Evolutionary conservation across 352 stramenopile species (phyloP), one percentile per base, ranked within the genome.

Genomic region (Pythium rishiriense): DNA sequence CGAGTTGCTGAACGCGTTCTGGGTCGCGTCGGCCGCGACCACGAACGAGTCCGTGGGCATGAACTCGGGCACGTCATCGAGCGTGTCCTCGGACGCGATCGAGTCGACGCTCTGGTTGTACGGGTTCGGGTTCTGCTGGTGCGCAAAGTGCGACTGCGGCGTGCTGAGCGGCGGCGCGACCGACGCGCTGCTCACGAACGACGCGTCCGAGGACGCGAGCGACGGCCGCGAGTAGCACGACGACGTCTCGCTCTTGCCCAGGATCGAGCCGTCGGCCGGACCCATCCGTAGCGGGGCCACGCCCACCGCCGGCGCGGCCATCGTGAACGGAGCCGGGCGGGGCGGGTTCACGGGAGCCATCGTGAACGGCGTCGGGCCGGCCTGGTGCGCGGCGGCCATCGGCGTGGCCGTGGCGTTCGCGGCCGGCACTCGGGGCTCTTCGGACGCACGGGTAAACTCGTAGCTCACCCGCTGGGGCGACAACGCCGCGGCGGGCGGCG

Each of bases 181-280:
- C 14, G 61, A 68, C 43, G 51, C 52, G 33, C 52, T 68, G 61
- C 52, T 68, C 28, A 68, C 53, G 45, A 68, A 68, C 15, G 61
- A 68, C 22, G 47, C 52, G 35, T 68, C 39, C 54, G 54, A 59
- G 7, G 51, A 59, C 28, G 51, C 46, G 5, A 24, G 28, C 33
- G 50, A 62, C 43, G 49, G 37, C 6, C 50, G 49, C 10, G 61
- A 68, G 21, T 42, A 51, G 2, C 45, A 50, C 2, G 41, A 22
- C 24, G 61, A 67, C 21, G 42, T 46, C 2, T 33, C 41, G 10
- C 39, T 45, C 42, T 43, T 35, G 24, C 31, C 60, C 1, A 67
- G 42, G n/a, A 67, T 59, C 17, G 61, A 68, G 35, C 58, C 37
- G 5, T 49, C 11, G 4, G 56, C 42, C 37, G 59, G 59, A 4